These are phyloP conservation scores for Sphaerostilbella broomeana DNA, from an alignment of 2,329 filamentous ascomycete species.

Conservation along the genomic window DNA sequence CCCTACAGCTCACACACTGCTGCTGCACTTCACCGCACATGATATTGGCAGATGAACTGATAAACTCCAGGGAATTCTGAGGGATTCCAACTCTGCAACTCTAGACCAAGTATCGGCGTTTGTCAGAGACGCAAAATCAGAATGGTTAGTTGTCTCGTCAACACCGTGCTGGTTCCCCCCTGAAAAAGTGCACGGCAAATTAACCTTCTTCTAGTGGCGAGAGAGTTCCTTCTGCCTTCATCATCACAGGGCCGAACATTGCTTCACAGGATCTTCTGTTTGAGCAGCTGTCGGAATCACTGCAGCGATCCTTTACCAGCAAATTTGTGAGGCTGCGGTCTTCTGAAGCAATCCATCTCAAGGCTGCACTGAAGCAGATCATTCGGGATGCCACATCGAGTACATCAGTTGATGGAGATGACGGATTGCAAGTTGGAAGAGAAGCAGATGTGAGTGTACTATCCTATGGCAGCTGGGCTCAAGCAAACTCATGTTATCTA, in stretches of 20 bases:
- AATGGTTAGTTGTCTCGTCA: conserved; percentile 21
- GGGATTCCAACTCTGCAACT: conserved; percentile 55
- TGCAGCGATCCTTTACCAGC: conserved; percentile 42
- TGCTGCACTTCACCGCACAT: neutral
- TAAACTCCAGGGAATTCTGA: conserved; percentile 43
- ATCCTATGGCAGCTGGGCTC: neutral
- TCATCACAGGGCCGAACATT: conserved; percentile 73
- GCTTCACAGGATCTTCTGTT: conserved; percentile 71
- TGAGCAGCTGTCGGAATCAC: conserved; percentile 55
- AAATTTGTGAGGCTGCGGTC: conserved; percentile 63
- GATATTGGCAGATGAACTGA: neutral
- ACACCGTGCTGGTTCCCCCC: too few relatives aligned
- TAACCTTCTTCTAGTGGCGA: conserved; percentile 24
- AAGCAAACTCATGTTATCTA: neutral
- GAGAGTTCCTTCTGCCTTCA: conserved; percentile 62
- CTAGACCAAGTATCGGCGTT: conserved; percentile 53
- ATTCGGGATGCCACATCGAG: conserved; percentile 58
- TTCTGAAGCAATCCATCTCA: conserved; percentile 65
- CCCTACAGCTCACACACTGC: too few relatives aligned
- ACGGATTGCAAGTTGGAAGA: conserved; percentile 42
- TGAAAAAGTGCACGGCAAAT: neutral
- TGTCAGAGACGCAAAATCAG: conserved; percentile 34
- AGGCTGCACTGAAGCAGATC: conserved; percentile 64
- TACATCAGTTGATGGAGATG: conserved; percentile 50
- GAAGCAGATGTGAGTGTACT: conserved; percentile 40